Evolutionary conservation across 2,329 filamentous ascomycete species (phyloP).

Genomic region (Thielaviopsis ethacetica): DNA sequence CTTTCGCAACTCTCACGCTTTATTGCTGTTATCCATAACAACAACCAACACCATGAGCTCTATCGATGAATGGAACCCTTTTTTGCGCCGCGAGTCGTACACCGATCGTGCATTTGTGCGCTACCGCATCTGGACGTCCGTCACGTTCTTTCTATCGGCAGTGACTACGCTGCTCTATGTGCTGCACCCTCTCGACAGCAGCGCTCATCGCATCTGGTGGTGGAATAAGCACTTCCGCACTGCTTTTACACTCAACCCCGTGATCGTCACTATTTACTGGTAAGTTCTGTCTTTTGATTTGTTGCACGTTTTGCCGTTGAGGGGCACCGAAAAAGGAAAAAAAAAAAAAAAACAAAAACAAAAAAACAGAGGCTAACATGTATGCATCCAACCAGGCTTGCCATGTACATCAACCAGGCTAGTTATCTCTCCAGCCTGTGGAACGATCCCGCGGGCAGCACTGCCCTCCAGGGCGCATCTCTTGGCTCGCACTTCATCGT

Average conservation of each 20-base stretch:
- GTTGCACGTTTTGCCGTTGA: too few species aligned
- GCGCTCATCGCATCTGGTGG: conserved; percentile 54
- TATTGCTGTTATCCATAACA: background rate
- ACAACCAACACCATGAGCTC: conserved; percentile 1
- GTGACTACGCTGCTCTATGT: conserved; percentile 61
- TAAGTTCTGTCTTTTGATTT: conserved; percentile 19
- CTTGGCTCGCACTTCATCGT: conserved; percentile 73
- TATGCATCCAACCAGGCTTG: conserved; percentile 32
- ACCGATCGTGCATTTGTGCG: conserved; percentile 42
- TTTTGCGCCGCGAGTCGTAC: conserved; percentile 53
- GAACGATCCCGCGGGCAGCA: conserved; percentile 42
- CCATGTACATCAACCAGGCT: conserved; percentile 59
- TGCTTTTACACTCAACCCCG: conserved; percentile 57
- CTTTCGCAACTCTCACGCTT: background rate
- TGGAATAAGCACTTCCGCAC: conserved; percentile 52
- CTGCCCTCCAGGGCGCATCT: conserved; percentile 57
- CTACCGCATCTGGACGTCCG: conserved; percentile 59
- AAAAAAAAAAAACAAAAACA: background rate
- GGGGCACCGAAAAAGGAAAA: background rate
- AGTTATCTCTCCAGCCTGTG: conserved; percentile 66
- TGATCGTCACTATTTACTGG: conserved; percentile 60
- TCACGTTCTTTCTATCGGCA: conserved; percentile 61
- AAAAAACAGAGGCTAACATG: background rate
- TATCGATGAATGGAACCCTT: conserved; percentile 47
- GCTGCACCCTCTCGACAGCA: conserved; percentile 44